phyloP scores from a whole-genome alignment of 2,329 filamentous ascomycete species.

The Hypoxylon sp. region DNA sequence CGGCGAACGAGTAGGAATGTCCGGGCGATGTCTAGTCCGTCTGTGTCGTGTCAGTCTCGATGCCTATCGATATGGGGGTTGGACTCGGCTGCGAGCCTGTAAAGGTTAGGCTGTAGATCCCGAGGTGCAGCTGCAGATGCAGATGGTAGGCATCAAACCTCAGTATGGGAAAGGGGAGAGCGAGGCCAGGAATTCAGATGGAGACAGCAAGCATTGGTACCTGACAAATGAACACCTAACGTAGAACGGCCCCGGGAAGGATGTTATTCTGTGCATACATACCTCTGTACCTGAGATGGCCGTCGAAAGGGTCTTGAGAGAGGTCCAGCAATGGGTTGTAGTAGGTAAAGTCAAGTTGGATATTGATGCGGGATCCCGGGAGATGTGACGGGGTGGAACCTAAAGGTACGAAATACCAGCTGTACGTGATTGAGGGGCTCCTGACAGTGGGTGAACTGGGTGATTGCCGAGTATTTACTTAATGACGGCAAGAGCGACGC shows the following conservation, averaged over 20 bases:
- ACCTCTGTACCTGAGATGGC: slow-evolving; percentile 26
- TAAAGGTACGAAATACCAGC: slow-evolving; percentile 35
- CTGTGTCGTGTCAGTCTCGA: slow-evolving; percentile 38
- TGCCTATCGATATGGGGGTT: slow-evolving; percentile 34
- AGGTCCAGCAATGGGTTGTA: slow-evolving; percentile 13
- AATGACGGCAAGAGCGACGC: slow-evolving; percentile 2
- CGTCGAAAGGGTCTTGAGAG: slow-evolving; percentile 5
- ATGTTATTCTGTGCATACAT: slow-evolving; percentile 37
- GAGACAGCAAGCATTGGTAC: slow-evolving; percentile 11
- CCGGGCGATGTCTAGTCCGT: slow-evolving; percentile 39
- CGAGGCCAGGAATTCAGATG: slow-evolving; percentile 27
- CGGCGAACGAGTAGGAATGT: slow-evolving; percentile 41
- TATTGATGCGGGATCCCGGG: slow-evolving; percentile 41
- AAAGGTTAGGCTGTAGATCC: slow-evolving; percentile 36
- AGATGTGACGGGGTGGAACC: slow-evolving; percentile 41
- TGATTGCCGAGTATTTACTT: slow-evolving; percentile 6
- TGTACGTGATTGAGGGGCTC: slow-evolving; percentile 36
- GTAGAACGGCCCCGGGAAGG: slow-evolving; percentile 12
- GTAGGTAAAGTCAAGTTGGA: slow-evolving; percentile 19
- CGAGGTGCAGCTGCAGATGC: slow-evolving; percentile 26
- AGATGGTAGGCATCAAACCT: slow-evolving; percentile 21
- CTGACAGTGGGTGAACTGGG: slow-evolving; percentile 17
- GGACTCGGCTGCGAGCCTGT: slow-evolving; percentile 19
- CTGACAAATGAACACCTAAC: slow-evolving; percentile 28
- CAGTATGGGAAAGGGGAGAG: slow-evolving; percentile 31